Evolutionary conservation across 192 early-diverging fungal species (phyloP), one percentile per base, ranked within the genome.

Genomic region (Coemansia sp.): DNA sequence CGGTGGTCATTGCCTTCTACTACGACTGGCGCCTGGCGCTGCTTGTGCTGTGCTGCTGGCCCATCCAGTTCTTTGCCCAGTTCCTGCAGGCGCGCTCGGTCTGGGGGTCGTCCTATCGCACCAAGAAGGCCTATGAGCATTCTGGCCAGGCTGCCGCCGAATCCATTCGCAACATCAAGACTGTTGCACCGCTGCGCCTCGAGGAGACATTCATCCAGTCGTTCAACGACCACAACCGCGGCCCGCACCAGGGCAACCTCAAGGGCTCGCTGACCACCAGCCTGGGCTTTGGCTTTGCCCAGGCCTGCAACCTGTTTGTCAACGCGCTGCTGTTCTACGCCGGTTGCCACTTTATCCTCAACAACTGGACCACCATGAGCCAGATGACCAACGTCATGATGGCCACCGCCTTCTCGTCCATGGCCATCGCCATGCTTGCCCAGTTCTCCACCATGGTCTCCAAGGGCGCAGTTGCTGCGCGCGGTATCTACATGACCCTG

Each of bases 111-210:
- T 72, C 75, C 6, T 53, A 52, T 52, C 78, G 81, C 59, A 80
- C 80, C 48, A 84, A 85, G 68, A 74, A 83, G 56, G 86, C 87
- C 2, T 93, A 91, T 65, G 86, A 86, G 58, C 59, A 71, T 8
- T 83, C 88, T 4, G 83, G 80, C 41, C 84, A 88, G 68, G 82
- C 88, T 6, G 92, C 93, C 2, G 88, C 89, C 55, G 96, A 98
- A 68, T 82, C 88, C 31, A 88, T 98, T 61, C 74, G 85, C 62
- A 86, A 85, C 63, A 91, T 98, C 67, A 83, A 88, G 37, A 98
- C 95, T 0, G 90, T 96, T 4, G 85, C 87, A 20, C 86, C 89
- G 3, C 34, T 85, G 93, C 61, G 91, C 72, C 38, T 85, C 68
- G 70, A 84, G 80, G 70, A 73, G 74, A 60, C 67, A 36, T 58